Evolutionary conservation across 768 basidiomycete genomes (phyloP).

Genomic region (Boletus sp.): DNA sequence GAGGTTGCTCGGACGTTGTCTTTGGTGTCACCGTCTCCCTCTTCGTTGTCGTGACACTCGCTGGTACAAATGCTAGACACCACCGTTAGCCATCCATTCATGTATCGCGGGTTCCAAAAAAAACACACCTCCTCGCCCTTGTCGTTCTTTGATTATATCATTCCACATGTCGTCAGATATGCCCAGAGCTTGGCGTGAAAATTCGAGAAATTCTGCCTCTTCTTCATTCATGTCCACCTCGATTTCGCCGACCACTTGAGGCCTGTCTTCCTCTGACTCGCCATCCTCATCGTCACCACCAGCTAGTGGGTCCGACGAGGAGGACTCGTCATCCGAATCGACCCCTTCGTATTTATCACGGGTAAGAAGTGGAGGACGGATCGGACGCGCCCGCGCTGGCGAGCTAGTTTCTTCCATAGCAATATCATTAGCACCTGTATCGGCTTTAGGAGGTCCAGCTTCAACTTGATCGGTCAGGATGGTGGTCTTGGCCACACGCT

Average conservation of each 20-base stretch:
- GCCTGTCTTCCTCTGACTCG: conserved; percentile 78
- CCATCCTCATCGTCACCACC: conserved; percentile 44
- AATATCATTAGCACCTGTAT: conserved; percentile 7
- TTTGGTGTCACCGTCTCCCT: conserved; percentile 1
- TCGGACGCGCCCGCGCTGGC: conserved; percentile 39
- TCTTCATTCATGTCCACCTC: conserved; percentile 93
- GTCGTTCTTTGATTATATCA: conserved; percentile 78
- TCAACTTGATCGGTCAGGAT: conserved; percentile 43
- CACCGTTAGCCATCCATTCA: conserved; percentile 6
- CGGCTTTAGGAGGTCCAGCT: conserved; percentile 5
- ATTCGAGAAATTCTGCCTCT: conserved; percentile 92
- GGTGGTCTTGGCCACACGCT: conserved; percentile 53
- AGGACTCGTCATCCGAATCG: conserved; percentile 86
- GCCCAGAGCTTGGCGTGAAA: conserved; percentile 88
- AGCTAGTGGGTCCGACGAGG: conserved; percentile 52
- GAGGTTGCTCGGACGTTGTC: conserved; percentile 9
- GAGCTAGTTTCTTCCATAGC: background rate
- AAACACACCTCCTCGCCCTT: conserved; percentile 74
- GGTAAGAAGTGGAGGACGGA: conserved; percentile 77
- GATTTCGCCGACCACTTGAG: conserved; percentile 78
- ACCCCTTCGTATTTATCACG: conserved; percentile 90
- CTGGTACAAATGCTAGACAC: conserved; percentile 60
- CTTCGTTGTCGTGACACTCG: conserved; percentile 13
- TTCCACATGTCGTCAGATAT: conserved; percentile 88
- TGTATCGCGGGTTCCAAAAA: background rate